Conservation (phyloP, 1,139 yeast species). For the Candida neerlandica region DNA sequence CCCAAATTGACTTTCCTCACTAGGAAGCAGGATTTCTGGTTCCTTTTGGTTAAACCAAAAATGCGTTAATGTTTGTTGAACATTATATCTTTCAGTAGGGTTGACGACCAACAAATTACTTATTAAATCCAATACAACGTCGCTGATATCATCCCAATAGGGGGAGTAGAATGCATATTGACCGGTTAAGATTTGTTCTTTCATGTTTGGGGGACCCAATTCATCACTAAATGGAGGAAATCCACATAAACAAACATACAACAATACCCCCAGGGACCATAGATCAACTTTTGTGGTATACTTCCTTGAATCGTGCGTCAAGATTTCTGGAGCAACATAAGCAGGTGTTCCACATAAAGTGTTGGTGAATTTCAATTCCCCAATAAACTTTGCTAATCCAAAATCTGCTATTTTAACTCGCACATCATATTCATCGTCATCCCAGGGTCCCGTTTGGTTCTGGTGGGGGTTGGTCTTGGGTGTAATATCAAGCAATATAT, state of each 20-base stretch:
- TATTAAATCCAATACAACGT: slow-evolving; percentile 65
- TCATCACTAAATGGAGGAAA: slow-evolving; percentile 87
- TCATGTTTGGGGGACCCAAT: slow-evolving; percentile 76
- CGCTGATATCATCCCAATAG: slow-evolving; percentile 74
- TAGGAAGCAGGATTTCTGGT: neutral
- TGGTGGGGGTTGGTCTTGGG: slow-evolving; percentile 44
- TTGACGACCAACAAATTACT: slow-evolving; percentile 61
- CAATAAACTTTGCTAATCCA: slow-evolving; percentile 78
- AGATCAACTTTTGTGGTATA: slow-evolving; percentile 74
- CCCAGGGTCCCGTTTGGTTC: slow-evolving; percentile 75
- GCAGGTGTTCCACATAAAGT: slow-evolving; percentile 86
- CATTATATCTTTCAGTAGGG: slow-evolving; percentile 54
- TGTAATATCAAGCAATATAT: slow-evolving; percentile 72
- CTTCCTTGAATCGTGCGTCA: slow-evolving; percentile 48
- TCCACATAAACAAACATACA: slow-evolving; percentile 79
- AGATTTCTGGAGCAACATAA: slow-evolving; percentile 79
- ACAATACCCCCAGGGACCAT: slow-evolving; percentile 79
- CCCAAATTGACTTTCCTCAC: slow-evolving; percentile 11
- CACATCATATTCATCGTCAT: slow-evolving; percentile 60
- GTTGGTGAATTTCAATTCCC: slow-evolving; percentile 73
- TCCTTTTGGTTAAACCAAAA: slow-evolving; percentile 49
- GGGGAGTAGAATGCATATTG: slow-evolving; percentile 77
- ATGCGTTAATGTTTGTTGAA: slow-evolving; percentile 54
- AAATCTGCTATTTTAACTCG: slow-evolving; percentile 79
- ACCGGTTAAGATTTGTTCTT: slow-evolving; percentile 69